Evolutionary conservation across 805 yeast species (phyloP).

Genomic region (Schizosaccharomyces japonicus): DNA sequence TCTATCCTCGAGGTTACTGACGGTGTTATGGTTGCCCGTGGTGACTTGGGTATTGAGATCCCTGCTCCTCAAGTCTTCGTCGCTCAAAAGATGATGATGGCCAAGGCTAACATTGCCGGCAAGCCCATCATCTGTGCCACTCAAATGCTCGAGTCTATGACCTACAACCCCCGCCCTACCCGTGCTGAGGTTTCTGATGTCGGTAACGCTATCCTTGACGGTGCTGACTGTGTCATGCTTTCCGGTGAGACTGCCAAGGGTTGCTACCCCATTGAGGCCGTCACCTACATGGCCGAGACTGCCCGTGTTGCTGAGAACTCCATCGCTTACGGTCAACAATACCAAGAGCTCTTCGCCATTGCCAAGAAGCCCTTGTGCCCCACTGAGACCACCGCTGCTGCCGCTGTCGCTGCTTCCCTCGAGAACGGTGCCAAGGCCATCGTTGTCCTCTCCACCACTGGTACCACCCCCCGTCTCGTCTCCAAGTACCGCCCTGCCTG

Average conservation of each 20-base stretch:
- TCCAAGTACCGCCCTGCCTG: conserved; percentile 95
- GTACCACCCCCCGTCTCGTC: conserved; percentile 82
- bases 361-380: conserved; percentile 72
- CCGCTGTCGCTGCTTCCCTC: conserved; percentile 87
- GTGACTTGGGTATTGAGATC: conserved; percentile 97
- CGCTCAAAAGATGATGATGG: conserved; percentile 95
- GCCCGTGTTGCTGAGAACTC: conserved; percentile 91
- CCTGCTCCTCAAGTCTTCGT: conserved; percentile 97
- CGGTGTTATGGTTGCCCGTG: conserved; percentile 99
- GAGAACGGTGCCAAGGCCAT: conserved; percentile 95
- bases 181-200: conserved; percentile 98
- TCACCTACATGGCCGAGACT: conserved; percentile 95
- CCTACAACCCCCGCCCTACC: conserved; percentile 98
- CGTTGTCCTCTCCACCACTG: conserved; percentile 84
- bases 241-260: conserved; percentile 99
- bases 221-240: conserved; percentile 99
- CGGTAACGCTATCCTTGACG: conserved; percentile 95
- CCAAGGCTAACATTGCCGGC: conserved; percentile 97
- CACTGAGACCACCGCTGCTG: conserved; percentile 88
- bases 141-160: conserved; percentile 98
- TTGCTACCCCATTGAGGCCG: conserved; percentile 93
- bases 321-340: conserved; percentile 58
- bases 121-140: conserved; percentile 99
- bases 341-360: conserved; percentile 68
- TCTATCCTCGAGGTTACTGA: conserved; percentile 84